Percentiles rank a stretch among this genome's conserved stretches.
Evolutionary conservation across 441 rosid genomes (phyloP).

Genomic region (Sinapis alba): DNA sequence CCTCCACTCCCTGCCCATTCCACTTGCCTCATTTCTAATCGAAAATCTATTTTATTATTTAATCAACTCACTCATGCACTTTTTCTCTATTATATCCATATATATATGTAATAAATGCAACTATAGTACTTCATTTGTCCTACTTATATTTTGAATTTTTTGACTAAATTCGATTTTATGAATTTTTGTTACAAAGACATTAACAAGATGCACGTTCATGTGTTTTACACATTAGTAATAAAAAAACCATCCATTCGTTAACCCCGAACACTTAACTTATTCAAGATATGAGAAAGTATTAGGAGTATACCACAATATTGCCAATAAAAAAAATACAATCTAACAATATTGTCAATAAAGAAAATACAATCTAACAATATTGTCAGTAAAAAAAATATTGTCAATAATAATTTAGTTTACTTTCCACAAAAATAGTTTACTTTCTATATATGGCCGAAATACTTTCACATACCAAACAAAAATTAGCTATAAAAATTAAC

Average conservation of each 20-base stretch:
- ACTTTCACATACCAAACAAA: background rate
- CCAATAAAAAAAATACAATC: no score
- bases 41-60: slow-evolving; percentile 12
- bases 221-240: background rate
- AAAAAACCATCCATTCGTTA: background rate
- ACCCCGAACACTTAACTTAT: background rate
- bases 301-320: no score
- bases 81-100: slow-evolving; percentile 1
- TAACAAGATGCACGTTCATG: slow-evolving; percentile 15
- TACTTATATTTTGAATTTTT: background rate
- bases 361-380: background rate
- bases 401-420: background rate
- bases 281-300: background rate
- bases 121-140: slow-evolving; percentile 20
- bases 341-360: no score
- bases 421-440: background rate
- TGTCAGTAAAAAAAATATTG: background rate
- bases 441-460: background rate
- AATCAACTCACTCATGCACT: slow-evolving; percentile 26
- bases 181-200: background rate
- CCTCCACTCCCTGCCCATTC: slow-evolving; percentile 43
- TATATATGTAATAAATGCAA: slow-evolving; percentile 14
- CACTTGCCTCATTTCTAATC: slow-evolving; percentile 38
- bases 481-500: background rate
- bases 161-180: background rate